Evolutionary conservation across 495 filamentous ascomycete genomes (phyloP), one percentile per base, ranked within the genome.

Genomic region (Penicillium argentinense): DNA sequence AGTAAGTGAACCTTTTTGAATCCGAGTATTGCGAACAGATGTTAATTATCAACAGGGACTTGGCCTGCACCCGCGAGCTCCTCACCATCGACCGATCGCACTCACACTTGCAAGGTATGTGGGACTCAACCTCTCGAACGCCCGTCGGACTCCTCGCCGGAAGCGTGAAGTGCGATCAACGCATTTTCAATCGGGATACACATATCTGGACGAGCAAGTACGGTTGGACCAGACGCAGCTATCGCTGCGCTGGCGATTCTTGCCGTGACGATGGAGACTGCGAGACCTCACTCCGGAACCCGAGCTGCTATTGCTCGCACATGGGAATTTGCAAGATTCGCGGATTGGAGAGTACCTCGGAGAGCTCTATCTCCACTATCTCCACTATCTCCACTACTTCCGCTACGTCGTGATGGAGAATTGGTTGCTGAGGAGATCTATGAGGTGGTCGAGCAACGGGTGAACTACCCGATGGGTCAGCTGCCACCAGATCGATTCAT

Each of bases 261-360:
- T 46, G 43, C 30, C 24, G 14, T 12, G 32, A 27, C 4, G 33
- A 46, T 38, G 17, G 6, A 26, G 43, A 46, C 16, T 46, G 43
- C n/a, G 34, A 38, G 34, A 29, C 34, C 17, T 38, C 33, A 4
- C 43, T 33, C 5, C 22, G 43, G n/a, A 37, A 13, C 19, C 16
- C 32, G 32, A 36, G 32, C 17, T 36, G 32, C 11, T 36, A 11
- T 11, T 36, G 32, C 21, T 36, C 32, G 13, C 18, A 2, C 4
- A 11, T 1, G 32, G 6, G 32, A 18, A 19, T 12, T 21, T 36
- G 32, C 8, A 4, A 19, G n/a, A 19, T 9, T 36, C 17, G 12
- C 32, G 11, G 17, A 3, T 5, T 36, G 32, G 32, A 18, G 16
- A 36, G n/a, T 33, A 33, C 17, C 13, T 7, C n/a, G 30, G 4